Percentiles rank a stretch among this genome's conserved stretches.
Conservation (phyloP, 306 rosid genomes). For the Ceratonia siliqua region DNA sequence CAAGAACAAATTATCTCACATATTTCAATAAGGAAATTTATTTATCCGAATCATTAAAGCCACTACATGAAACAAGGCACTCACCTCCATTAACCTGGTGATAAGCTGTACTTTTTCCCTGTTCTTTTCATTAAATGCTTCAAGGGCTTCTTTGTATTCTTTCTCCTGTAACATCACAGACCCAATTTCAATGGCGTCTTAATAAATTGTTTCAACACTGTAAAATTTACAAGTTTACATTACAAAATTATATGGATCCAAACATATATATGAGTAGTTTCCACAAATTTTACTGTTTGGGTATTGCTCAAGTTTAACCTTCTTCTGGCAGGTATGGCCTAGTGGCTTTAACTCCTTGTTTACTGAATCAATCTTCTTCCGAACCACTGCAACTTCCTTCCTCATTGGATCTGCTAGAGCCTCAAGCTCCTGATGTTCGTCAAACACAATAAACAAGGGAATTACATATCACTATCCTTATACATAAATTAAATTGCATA, state of each 20-base stretch:
- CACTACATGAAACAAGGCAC: not conserved
- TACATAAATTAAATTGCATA: not conserved
- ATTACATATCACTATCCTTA: conserved; percentile 2
- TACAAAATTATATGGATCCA: not conserved
- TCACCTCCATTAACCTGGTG: conserved; percentile 59
- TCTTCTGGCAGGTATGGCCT: conserved; percentile 95
- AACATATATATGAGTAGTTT: not conserved
- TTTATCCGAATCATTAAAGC: conserved; percentile 15
- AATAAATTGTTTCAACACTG: not conserved
- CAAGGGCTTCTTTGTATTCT: conserved; percentile 98
- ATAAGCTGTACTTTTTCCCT: conserved; percentile 89
- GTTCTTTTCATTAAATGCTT: conserved; percentile 95
- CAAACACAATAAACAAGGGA: conserved; percentile 25
- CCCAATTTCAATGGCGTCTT: conserved; percentile 10
- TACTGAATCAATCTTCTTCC: conserved; percentile 81
- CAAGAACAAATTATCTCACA: not conserved
- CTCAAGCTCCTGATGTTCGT: conserved; percentile 81
- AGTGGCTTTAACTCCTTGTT: conserved; percentile 98
- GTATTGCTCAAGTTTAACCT: conserved; percentile 50
- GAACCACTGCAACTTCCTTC: conserved; percentile 82
- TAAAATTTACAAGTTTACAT: not conserved
- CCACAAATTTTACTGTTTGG: conserved; percentile 5
- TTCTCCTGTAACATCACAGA: conserved; percentile 60
- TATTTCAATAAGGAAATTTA: not conserved
- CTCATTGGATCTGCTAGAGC: conserved; percentile 96